Base-by-base conservation (phyloP, 2,329 filamentous ascomycete species). In the Onygenales sp. region DNA sequence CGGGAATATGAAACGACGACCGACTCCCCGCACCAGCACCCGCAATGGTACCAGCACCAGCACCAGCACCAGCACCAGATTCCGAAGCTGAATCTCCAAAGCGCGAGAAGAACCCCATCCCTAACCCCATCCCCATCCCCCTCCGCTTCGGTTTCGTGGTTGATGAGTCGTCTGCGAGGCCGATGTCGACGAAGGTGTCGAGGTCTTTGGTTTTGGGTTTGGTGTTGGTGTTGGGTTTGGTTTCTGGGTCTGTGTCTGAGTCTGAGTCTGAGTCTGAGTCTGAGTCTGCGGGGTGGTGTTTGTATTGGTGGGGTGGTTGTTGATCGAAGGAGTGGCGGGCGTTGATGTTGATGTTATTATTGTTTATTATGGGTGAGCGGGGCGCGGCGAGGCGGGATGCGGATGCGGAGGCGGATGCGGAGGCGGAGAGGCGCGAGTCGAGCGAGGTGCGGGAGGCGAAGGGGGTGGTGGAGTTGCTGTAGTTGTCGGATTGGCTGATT, bases 131-230 rank as follows among this genome's bases (percentile, higher is more conserved):
- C 65, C 95, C 85, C 10, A 87, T 79, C 54, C 83, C 84, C 74
- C 88, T 91, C 75, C 88, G 39, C 21, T 40, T 49, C 9, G 36
- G 36, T 40, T 40, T 49, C 9, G 21, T 90, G 13, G 78, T 74
- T 57, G 81, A 79, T 48, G 79, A 74, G 39, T 93, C 88, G 59
- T 95, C 91, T 54, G 84, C 82, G 45, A 97, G 74, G 3, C 89
- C 89, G 7, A 97, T 88, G 51, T 97, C 92, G 67, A 96, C 92
- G 61, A 97, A 96, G 11, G 76, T 77, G 63, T 94, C 88, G 42
- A 17, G 17, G 17, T 82, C 78, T 36, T 36, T 21, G 4, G 42
- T 31, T 32, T 33, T 40, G n/a, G 33, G 42, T 9, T 14, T 42
- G 17, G 17, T 17, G 17, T 36, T 21, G 4, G 42, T 31, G 14